These are phyloP conservation scores for Rhododendron mucronatum DNA, from an alignment of 148 eudicot genomes.

Conservation along the genomic window DNA sequence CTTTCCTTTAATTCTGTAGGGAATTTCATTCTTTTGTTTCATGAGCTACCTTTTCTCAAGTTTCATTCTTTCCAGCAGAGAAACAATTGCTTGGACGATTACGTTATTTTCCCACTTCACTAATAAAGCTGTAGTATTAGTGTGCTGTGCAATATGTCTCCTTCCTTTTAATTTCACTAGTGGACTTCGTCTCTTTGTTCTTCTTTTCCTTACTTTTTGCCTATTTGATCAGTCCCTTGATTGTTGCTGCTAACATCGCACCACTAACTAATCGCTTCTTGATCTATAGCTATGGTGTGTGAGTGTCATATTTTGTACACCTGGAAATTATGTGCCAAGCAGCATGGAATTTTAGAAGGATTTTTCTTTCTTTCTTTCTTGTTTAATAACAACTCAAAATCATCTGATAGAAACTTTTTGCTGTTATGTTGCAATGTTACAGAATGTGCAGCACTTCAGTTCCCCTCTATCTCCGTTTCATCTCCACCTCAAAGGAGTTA, in stretches of 20 bases:
- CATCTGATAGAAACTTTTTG: neutral
- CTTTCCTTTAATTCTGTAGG: neutral
- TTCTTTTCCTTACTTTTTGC: neutral
- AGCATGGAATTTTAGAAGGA: neutral
- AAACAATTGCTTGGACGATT: conserved; percentile 1
- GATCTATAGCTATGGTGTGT: neutral
- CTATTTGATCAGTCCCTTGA: neutral
- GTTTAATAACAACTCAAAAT: neutral
- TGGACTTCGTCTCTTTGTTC: neutral
- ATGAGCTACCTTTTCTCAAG: neutral
- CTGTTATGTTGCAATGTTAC: neutral
- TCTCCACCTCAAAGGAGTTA: neutral
- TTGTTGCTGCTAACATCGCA: neutral
- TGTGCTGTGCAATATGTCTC: neutral
- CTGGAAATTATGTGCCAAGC: neutral
- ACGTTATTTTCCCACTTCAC: neutral
- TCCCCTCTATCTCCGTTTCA: neutral
- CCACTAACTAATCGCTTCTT: neutral
- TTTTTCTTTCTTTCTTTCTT: neutral
- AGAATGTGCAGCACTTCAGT: neutral
- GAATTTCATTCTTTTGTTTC: neutral
- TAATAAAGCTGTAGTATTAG: neutral
- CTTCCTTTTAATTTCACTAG: neutral
- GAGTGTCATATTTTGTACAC: neutral
- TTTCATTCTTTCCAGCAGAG: conserved; percentile 1